phyloP scores from a whole-genome alignment of 2,329 filamentous ascomycete genomes.

The Aspergillus sp. region DNA sequence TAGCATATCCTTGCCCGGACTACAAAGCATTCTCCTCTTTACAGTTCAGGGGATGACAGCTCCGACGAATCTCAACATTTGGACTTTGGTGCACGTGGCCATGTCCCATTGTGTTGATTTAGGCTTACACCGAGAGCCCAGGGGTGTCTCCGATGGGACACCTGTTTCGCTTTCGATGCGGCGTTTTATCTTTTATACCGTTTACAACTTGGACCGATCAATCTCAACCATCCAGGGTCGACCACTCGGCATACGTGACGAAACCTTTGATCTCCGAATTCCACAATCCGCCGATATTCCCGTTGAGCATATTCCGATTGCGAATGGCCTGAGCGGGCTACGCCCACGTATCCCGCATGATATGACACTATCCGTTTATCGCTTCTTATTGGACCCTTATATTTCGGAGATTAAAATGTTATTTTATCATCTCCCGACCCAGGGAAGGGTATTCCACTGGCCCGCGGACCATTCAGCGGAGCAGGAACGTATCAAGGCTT shows the following conservation, averaged over 20 bases:
- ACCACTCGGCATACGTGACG: slow-evolving; percentile 39
- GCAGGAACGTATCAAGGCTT: slow-evolving; percentile 20
- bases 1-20: slow-evolving; percentile 31
- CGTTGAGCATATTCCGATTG: not conserved
- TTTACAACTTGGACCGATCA: slow-evolving; percentile 39
- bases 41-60: slow-evolving; percentile 34
- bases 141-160: slow-evolving; percentile 7
- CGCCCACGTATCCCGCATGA: not conserved
- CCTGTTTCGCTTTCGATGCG: slow-evolving; percentile 15
- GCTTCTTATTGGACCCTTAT: slow-evolving; percentile 27
- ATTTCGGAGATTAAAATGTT: slow-evolving; percentile 30
- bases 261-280: slow-evolving; percentile 36
- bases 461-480: slow-evolving; percentile 18
- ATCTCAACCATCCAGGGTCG: slow-evolving; percentile 41
- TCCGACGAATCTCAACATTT: slow-evolving; percentile 37
- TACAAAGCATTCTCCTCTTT: slow-evolving; percentile 35
- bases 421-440: slow-evolving; percentile 26
- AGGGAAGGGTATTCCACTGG: slow-evolving; percentile 18
- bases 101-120: slow-evolving; percentile 41
- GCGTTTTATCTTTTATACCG: slow-evolving; percentile 35
- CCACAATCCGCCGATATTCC: slow-evolving; percentile 16
- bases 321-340: not conserved
- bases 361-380: slow-evolving; percentile 25
- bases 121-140: slow-evolving; percentile 38
- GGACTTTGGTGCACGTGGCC: slow-evolving; percentile 38